A percentile compares a stretch with the other conserved stretches of the same genome.
Conservation (phyloP, 2,329 filamentous ascomycete species). For the Trichoderma simmonsii region DNA sequence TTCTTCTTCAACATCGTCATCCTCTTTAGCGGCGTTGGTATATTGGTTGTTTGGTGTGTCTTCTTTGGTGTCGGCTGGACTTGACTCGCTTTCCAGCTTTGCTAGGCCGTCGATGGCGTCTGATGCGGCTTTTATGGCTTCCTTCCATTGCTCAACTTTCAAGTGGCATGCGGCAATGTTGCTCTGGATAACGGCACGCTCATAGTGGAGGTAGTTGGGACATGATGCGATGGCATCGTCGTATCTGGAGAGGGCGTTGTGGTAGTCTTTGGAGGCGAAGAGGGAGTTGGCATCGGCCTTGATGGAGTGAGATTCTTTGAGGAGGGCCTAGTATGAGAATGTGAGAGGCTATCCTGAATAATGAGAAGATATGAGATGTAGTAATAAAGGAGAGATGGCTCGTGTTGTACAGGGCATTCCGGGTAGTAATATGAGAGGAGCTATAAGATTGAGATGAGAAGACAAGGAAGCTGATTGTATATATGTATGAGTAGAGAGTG, state of each 20-base stretch:
- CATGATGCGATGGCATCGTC: conserved; percentile 74
- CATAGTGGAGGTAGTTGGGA: conserved; percentile 82
- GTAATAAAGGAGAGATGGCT: not conserved
- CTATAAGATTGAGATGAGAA: not conserved
- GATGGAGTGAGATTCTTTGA: conserved; percentile 67
- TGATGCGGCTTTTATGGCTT: conserved; percentile 71
- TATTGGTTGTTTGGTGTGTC: conserved; percentile 37
- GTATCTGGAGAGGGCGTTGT: conserved; percentile 78
- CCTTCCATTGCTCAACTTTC: conserved; percentile 81
- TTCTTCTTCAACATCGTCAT: conserved; percentile 52
- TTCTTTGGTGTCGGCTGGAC: conserved; percentile 1
- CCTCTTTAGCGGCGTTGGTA: conserved; percentile 37
- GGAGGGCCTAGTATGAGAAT: conserved; percentile 50
- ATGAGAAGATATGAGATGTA: not conserved
- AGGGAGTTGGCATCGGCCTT: conserved; percentile 76
- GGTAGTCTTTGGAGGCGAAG: conserved; percentile 70
- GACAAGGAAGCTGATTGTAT: not conserved
- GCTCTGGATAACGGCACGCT: conserved; percentile 79
- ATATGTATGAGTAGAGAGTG: not conserved
- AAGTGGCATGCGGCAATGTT: conserved; percentile 89
- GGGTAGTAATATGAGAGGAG: not conserved
- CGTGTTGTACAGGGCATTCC: not conserved
- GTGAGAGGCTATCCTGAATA: not conserved
- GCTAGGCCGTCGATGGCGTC: conserved; percentile 71
- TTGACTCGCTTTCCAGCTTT: conserved; percentile 45